Evolutionary conservation across 148 eudicot genomes (phyloP).

Genomic region (Fagopyrum tataricum): DNA sequence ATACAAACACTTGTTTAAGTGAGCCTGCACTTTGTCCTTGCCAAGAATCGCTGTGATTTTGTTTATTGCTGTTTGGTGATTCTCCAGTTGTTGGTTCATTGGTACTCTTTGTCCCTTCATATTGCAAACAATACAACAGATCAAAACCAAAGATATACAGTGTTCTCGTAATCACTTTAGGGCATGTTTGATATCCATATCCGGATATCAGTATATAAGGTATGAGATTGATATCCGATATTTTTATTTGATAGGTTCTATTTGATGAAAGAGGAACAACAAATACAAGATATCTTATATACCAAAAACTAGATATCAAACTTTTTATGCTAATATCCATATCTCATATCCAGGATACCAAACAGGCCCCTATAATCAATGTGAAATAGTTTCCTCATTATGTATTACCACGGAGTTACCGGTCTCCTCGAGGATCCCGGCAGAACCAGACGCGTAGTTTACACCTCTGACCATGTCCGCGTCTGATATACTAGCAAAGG

Average conservation of each 20-base stretch:
- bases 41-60: neutral
- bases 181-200: no score
- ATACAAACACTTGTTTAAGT: conserved; percentile 14
- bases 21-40: neutral
- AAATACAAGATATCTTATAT: no score
- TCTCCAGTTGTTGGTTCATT: conserved; percentile 2
- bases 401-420: conserved; percentile 8
- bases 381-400: neutral
- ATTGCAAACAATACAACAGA: neutral
- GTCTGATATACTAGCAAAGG: neutral
- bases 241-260: no score
- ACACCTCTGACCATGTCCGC: conserved; percentile 5
- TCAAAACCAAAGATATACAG: neutral
- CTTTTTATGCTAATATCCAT: no score
- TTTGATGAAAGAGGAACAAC: no score
- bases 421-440: conserved; percentile 15
- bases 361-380: no score
- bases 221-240: no score
- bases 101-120: conserved; percentile 16
- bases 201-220: no score
- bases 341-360: no score
- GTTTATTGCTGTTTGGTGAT: conserved; percentile 14
- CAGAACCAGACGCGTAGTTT: conserved; percentile 16
- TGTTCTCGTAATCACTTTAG: neutral
- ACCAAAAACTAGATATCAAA: no score